Conservation (phyloP, 2,329 filamentous ascomycete species). For the Podosphaera leucotricha region DNA sequence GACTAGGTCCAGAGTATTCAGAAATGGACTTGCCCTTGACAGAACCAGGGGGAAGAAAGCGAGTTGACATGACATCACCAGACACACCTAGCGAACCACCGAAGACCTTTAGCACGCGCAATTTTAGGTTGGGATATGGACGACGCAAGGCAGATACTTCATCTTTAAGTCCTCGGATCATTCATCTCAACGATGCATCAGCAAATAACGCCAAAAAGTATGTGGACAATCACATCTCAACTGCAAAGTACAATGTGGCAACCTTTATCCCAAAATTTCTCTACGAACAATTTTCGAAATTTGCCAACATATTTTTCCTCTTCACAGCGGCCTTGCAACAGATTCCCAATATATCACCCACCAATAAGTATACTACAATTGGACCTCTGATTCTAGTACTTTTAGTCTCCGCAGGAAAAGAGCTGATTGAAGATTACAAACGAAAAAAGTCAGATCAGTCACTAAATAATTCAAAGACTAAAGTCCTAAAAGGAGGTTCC, state of each 20-base stretch:
- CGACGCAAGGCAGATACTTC: slow-evolving; percentile 68
- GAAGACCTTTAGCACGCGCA: slow-evolving; percentile 43
- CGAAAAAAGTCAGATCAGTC: slow-evolving; percentile 67
- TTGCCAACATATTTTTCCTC: slow-evolving; percentile 97
- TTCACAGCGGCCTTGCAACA: slow-evolving; percentile 90
- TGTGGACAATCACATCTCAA: slow-evolving; percentile 90
- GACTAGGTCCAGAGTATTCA: slow-evolving; percentile 69
- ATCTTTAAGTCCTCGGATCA: slow-evolving; percentile 73
- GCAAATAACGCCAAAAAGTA: slow-evolving; percentile 80
- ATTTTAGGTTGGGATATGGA: slow-evolving; percentile 85
- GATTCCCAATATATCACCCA: slow-evolving; percentile 83
- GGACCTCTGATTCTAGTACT: slow-evolving; percentile 79
- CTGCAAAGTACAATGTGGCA: slow-evolving; percentile 83
- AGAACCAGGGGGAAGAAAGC: slow-evolving; percentile 35
- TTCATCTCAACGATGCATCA: slow-evolving; percentile 87
- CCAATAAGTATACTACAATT: slow-evolving; percentile 89
- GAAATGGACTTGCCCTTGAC: slow-evolving; percentile 97
- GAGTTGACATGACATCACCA: slow-evolving; percentile 21
- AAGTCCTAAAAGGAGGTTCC: slow-evolving; percentile 56
- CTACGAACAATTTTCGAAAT: slow-evolving; percentile 96
- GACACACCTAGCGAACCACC: slow-evolving; percentile 20
- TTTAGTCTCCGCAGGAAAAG: slow-evolving; percentile 85
- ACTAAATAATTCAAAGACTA: slow-evolving; percentile 70
- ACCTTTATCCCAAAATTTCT: slow-evolving; percentile 95
- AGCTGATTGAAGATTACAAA: slow-evolving; percentile 80